Evolutionary conservation across 2,329 filamentous ascomycete genomes (phyloP), one percentile per base, ranked within the genome.

Genomic region (Aspergillus pseudotamarii): DNA sequence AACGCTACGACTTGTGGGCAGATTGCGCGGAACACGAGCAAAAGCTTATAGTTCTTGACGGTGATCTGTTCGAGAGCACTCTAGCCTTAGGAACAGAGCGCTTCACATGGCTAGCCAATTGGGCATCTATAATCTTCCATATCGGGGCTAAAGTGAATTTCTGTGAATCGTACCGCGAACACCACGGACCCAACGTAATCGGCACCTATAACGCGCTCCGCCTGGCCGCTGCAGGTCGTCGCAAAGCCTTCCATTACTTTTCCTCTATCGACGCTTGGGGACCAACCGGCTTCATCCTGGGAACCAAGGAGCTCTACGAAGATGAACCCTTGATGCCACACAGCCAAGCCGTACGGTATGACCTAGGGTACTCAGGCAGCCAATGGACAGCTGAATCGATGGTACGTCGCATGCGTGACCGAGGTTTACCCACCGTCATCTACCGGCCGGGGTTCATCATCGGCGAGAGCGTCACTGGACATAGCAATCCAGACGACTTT

Each of bases 381-480:
- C 57, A 65, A 32, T 63, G 61, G 58, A 57, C 58, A 4, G 58
- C 64, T 6, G 86, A 88, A 71, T 83, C 83, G 63, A 82, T 96
- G 57, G 85, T 91, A 23, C 85, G 90, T 30, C 89, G 91, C 73
- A 91, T 92, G 32, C 91, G 91, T 54, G 82, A 81, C 59, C 85
- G 90, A 50, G 92, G 92, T 12, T 85, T 96, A 0, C 80, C 79
- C 1, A 91, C 91, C 12, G 84, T 87, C 30, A 86, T 95, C 45
- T 82, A 95, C 48, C 86, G 93, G 3, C 89, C 92, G 1, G 92
- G 93, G 9, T 96, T 96, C 73, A 87, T 96, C 48, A 83, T 89
- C 4, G 93, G 92, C 6, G 86, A 92, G 73, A 82, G 85, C 1
- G 76, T 82, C 38, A 86, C 84, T 12, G 92, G 92, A 21, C 28